Evolutionary conservation across 805 yeast genomes (phyloP), one percentile per base, ranked within the genome.

Genomic region (Wickerhamiella kurtzmanii): DNA sequence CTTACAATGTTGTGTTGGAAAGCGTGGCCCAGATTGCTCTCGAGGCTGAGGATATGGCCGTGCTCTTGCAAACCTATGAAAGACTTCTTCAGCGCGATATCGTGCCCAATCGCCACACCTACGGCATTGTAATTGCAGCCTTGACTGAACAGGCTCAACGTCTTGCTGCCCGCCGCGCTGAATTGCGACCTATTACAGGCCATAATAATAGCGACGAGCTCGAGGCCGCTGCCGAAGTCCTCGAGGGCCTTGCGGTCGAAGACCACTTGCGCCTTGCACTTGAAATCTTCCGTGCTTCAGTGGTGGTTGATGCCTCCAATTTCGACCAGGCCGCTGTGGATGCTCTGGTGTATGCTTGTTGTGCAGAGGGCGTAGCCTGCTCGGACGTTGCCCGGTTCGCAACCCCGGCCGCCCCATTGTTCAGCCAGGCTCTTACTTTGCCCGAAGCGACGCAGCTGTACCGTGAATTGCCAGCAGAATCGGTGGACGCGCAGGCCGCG

Each of bases 61-160:
- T 55, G 3, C 49, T 60, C 11, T 47, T 64, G 9, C 58, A 60
- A 35, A 56, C 56, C 3, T 63, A 60, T 47, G 53, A 60, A 41
- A 54, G 52, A 20, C 50, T 60, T 52, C 52, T 63, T 2, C 16
- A 43, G 20, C 48, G 49, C 18, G 53, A 49, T 13, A 48, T 58
- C 9, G 25, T 43, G 6, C 66, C 67, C 4, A 46, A 53, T 35
- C 52, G 45, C 5, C 52, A 54, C 15, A 61, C 64, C 2, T 64
- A 63, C 48, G 22, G 48, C 11, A 47, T 59, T 11, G 51, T 64
- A 11, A 46, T 64, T 15, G 38, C 46, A 28, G 46, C 55, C 2
- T 52, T 64, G 11, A 46, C 54, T 17, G 52, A 51, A 3, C 49
- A 53, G 16, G 61, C 63, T 13, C 32, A n/a, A 4, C 35, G 22